phyloP scores from a whole-genome alignment of 2,329 filamentous ascomycete species.

The Phialemoniopsis sp. region DNA sequence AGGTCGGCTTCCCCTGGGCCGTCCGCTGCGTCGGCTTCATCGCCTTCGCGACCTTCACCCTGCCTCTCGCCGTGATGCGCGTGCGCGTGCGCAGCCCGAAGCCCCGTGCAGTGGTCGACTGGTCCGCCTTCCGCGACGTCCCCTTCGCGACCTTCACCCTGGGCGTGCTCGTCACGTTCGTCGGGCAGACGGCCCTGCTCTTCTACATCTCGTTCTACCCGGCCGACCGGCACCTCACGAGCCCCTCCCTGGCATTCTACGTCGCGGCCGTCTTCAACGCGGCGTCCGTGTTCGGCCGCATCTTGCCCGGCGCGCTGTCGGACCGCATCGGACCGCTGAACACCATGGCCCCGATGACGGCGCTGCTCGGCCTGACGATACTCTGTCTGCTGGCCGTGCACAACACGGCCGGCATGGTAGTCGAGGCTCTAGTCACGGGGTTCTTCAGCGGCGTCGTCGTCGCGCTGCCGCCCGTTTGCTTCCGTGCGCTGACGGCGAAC shows the following conservation, averaged over 20 bases:
- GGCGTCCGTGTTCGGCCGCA: slow-evolving; percentile 47
- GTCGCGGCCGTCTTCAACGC: slow-evolving; percentile 57
- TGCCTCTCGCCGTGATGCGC: too few species aligned
- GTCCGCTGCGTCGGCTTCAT: slow-evolving; percentile 59
- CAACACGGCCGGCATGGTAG: slow-evolving; percentile 25
- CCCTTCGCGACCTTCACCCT: slow-evolving; percentile 11
- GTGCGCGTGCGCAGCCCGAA: too few species aligned
- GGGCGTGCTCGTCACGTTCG: slow-evolving; percentile 34
- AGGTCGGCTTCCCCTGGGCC: slow-evolving; percentile 16
- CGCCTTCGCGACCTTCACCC: slow-evolving; percentile 36
- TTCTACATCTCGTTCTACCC: slow-evolving; percentile 53
- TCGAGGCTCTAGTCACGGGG: slow-evolving; percentile 28
- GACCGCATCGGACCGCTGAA: slow-evolving; percentile 46
- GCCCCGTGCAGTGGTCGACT: too few species aligned
- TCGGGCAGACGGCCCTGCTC: too few species aligned
- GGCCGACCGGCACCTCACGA: slow-evolving; percentile 34
- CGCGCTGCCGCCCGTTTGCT: slow-evolving; percentile 31
- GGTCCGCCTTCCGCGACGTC: slow-evolving; percentile 18
- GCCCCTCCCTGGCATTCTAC: slow-evolving; percentile 52
- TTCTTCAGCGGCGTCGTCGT: slow-evolving; percentile 39
- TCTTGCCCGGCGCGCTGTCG: slow-evolving; percentile 45
- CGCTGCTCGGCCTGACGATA: background rate
- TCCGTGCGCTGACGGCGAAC: slow-evolving; percentile 32
- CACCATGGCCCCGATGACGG: slow-evolving; percentile 4
- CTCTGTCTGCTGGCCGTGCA: slow-evolving; percentile 6